Evolutionary conservation across 2,329 filamentous ascomycete species (phyloP).

Genomic region (Teratosphaeria nubilosa): DNA sequence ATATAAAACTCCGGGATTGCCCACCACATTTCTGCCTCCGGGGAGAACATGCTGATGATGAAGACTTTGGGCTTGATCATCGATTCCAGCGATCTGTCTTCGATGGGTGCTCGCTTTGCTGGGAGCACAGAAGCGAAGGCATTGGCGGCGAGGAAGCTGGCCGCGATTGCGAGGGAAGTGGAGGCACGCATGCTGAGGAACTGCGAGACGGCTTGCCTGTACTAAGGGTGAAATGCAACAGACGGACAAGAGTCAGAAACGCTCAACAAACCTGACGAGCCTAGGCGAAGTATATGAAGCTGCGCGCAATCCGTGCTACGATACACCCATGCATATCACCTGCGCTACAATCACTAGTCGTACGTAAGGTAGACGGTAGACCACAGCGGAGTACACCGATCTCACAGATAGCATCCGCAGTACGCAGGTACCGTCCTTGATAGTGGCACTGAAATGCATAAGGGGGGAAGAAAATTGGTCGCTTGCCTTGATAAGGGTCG

Average conservation of each 20-base stretch:
- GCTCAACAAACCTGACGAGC: neutral
- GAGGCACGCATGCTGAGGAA: neutral
- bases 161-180: neutral
- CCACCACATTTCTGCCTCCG: conserved; percentile 32
- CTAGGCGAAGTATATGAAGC: neutral
- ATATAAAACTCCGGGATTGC: conserved; percentile 24
- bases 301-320: neutral
- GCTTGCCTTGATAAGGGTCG: neutral
- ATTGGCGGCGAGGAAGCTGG: neutral
- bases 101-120: neutral
- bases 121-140: neutral
- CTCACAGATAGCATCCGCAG: neutral
- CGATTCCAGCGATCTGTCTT: conserved; percentile 15
- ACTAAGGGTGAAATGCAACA: neutral
- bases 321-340: neutral
- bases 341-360: neutral
- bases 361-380: too few relatives aligned
- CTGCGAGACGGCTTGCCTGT: neutral
- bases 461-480: neutral
- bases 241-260: neutral
- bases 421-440: neutral
- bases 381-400: neutral
- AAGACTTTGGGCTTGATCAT: conserved; percentile 48
- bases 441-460: neutral
- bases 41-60: conserved; percentile 50